Conservation (phyloP, 768 basidiomycete species). For the Termitomyces sp. region DNA sequence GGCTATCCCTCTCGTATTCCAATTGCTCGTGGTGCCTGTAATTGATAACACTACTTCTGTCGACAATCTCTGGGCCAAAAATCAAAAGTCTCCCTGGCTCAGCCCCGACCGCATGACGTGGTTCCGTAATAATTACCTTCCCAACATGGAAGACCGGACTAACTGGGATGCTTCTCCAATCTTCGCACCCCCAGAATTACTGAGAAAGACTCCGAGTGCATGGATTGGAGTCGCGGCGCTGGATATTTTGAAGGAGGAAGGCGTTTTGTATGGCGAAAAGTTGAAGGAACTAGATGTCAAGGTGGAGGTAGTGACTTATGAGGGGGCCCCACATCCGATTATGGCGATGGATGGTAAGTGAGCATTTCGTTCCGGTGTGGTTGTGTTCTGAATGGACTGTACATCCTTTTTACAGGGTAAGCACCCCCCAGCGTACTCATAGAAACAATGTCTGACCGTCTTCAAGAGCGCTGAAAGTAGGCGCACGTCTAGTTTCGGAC, state of each 20-base stretch:
- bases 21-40: conserved; percentile 68
- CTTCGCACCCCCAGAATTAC: conserved; percentile 54
- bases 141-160: conserved; percentile 50
- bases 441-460: not conserved
- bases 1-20: conserved; percentile 52
- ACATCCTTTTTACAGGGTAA: not conserved
- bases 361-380: not conserved
- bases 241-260: conserved; percentile 67
- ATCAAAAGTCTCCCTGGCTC: conserved; percentile 55
- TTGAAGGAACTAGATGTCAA: conserved; percentile 46
- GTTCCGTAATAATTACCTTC: conserved; percentile 68
- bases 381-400: not conserved
- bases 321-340: conserved; percentile 64
- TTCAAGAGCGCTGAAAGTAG: conserved; percentile 5
- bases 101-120: conserved; percentile 63
- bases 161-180: conserved; percentile 70
- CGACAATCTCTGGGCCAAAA: conserved; percentile 49
- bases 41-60: conserved; percentile 62
- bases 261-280: conserved; percentile 56
- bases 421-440: not conserved
- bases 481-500: conserved; percentile 10
- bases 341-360: conserved; percentile 72
- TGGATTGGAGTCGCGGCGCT: conserved; percentile 63
- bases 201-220: conserved; percentile 47
- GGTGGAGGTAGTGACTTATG: conserved; percentile 52